A percentile compares a stretch with the other conserved stretches of the same genome.
Conservation (phyloP, 2,329 filamentous ascomycete species). For the Apiospora marii region DNA sequence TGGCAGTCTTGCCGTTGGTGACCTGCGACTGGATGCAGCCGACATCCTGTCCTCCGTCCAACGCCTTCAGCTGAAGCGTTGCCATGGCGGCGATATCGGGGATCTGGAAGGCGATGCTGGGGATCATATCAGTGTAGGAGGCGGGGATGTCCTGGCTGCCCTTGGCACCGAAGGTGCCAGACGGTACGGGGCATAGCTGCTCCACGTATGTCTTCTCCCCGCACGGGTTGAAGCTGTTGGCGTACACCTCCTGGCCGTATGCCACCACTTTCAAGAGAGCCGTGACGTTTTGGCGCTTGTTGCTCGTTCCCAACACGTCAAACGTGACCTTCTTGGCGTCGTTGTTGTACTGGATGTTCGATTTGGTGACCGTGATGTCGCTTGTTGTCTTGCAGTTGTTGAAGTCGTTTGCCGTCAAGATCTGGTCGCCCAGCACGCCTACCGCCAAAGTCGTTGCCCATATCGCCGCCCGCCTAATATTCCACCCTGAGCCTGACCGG, state of each 20-base stretch:
- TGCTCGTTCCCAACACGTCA: constrained; percentile 81
- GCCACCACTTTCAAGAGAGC: constrained; percentile 80
- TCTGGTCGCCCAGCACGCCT: constrained; percentile 68
- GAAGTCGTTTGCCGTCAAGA: constrained; percentile 84
- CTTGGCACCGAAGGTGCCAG: constrained; percentile 74
- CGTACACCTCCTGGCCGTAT: constrained; percentile 84
- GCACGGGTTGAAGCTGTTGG: constrained; percentile 85
- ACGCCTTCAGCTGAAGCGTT: constrained; percentile 74
- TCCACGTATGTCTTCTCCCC: constrained; percentile 69
- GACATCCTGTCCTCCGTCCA: constrained; percentile 67
- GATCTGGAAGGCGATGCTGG: constrained; percentile 86
- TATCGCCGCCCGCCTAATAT: constrained; percentile 40
- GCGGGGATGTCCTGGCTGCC: constrained; percentile 77
- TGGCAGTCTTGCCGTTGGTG: constrained; percentile 85
- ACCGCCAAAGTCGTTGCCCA: constrained; percentile 48
- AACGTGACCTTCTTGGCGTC: constrained; percentile 77
- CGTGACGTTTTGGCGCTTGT: constrained; percentile 78
- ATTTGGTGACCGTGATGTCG: constrained; percentile 73
- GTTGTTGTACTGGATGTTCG: constrained; percentile 83
- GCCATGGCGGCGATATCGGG: constrained; percentile 90
- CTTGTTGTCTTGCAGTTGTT: constrained; percentile 70
- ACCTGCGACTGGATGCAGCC: constrained; percentile 86
- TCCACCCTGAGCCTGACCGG: constrained; percentile 39
- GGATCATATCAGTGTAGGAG: constrained; percentile 77
- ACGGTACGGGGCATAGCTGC: constrained; percentile 85